Evolutionary conservation across 805 yeast species (phyloP).

Genomic region (Wickerhamomyces canadensis): DNA sequence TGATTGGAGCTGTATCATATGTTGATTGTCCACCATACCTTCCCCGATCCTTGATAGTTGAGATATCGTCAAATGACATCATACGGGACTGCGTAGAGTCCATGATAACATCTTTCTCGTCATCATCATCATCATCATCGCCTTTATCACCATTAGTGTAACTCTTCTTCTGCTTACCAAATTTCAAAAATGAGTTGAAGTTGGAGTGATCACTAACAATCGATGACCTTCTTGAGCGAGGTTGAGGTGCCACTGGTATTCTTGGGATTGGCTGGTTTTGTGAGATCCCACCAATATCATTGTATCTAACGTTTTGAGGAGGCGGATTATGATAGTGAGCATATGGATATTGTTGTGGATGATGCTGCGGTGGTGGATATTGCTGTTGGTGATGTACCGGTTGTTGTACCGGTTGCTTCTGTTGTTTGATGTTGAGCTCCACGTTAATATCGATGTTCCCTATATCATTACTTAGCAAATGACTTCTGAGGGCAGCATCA

Average conservation of each 20-base stretch:
- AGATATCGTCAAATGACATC: slow-evolving; percentile 59
- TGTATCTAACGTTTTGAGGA: background rate
- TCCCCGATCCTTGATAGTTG: slow-evolving; percentile 60
- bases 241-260: background rate
- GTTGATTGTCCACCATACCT: slow-evolving; percentile 48
- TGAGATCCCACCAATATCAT: too few relatives aligned
- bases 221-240: slow-evolving; percentile 18
- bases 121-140: slow-evolving; percentile 32
- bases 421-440: slow-evolving; percentile 31
- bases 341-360: slow-evolving; percentile 14
- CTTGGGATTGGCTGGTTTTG: slow-evolving; percentile 8
- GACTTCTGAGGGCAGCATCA: slow-evolving; percentile 24
- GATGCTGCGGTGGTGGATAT: slow-evolving; percentile 11
- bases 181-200: slow-evolving; percentile 9
- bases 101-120: slow-evolving; percentile 30
- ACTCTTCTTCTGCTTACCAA: slow-evolving; percentile 11
- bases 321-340: slow-evolving; percentile 11
- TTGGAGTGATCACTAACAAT: slow-evolving; percentile 10
- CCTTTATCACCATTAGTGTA: slow-evolving; percentile 22
- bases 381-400: slow-evolving; percentile 13
- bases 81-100: slow-evolving; percentile 29
- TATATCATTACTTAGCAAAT: slow-evolving; percentile 31
- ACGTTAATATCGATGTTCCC: slow-evolving; percentile 41
- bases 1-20: slow-evolving; percentile 64
- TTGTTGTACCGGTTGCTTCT: slow-evolving; percentile 3